Evolutionary conservation across 208 protist genomes (phyloP).

Genomic region (Leishmania amazonensis): DNA sequence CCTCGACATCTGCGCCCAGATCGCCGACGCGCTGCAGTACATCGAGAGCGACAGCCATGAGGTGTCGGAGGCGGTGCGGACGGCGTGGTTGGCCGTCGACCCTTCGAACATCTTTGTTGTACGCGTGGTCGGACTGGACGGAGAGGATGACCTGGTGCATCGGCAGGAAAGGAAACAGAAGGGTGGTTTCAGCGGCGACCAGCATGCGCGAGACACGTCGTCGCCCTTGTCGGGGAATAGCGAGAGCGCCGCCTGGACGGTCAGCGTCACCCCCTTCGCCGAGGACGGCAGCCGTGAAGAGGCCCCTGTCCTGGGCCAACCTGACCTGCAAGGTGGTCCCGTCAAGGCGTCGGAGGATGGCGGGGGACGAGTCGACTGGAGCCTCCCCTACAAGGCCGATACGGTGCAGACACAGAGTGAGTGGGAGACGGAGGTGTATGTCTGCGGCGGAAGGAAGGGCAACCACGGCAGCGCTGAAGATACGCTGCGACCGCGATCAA

Average conservation of each 20-base stretch:
- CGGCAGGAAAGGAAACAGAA: not conserved
- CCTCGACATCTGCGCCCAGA: conserved; percentile 53
- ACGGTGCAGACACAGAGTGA: not conserved
- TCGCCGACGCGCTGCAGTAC: conserved; percentile 73
- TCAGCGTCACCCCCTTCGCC: not conserved
- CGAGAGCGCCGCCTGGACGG: not conserved
- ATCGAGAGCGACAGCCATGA: conserved; percentile 56
- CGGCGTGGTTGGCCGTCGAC: conserved; percentile 52
- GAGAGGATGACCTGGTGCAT: not conserved
- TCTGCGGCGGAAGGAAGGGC: not conserved
- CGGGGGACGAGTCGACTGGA: not conserved
- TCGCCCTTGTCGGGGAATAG: not conserved
- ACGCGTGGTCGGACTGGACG: not conserved
- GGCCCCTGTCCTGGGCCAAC: not conserved
- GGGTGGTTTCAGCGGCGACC: not conserved
- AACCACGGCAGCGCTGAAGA: not conserved
- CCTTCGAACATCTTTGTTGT: conserved; percentile 65
- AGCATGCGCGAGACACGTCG: not conserved
- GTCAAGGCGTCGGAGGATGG: not conserved
- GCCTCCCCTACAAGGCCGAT: not conserved
- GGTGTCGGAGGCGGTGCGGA: conserved; percentile 42
- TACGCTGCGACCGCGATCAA: not conserved
- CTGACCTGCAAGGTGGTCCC: not conserved
- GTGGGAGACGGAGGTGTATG: not conserved
- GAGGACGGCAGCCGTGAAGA: not conserved